A percentile compares a stretch with the other conserved stretches of the same genome.
phyloP scores from a whole-genome alignment of 176 grass and related monocot genomes.

The Elymus sibiricus region DNA sequence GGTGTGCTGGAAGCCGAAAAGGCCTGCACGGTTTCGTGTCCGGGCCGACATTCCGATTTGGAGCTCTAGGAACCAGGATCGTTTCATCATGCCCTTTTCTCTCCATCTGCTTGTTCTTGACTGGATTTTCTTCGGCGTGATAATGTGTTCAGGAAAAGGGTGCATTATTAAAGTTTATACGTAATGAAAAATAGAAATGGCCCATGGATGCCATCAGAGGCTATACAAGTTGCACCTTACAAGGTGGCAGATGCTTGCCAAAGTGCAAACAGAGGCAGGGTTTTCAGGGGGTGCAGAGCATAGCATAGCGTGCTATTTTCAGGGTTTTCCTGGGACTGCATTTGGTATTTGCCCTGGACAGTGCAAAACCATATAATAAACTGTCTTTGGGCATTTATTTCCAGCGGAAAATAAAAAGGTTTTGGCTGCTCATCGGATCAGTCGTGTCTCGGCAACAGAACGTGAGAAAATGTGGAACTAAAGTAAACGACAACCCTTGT shows the following conservation, averaged over 20 bases:
- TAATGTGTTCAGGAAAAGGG: not conserved
- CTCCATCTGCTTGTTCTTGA: not conserved
- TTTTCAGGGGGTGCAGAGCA: slow-evolving; percentile 9
- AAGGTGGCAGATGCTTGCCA: slow-evolving; percentile 27
- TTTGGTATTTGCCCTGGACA: too few relatives aligned
- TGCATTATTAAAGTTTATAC: not conserved
- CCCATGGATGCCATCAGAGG: slow-evolving; percentile 17
- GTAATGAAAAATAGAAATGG: not conserved
- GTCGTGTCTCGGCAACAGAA: not conserved
- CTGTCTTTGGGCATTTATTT: not conserved
- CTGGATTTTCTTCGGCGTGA: not conserved
- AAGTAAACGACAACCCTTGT: too few relatives aligned
- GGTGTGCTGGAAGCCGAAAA: slow-evolving; percentile 4
- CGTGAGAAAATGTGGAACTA: not conserved
- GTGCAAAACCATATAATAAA: not conserved
- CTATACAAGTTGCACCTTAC: slow-evolving; percentile 9
- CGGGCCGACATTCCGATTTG: slow-evolving; percentile 38
- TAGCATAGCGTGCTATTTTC: too few relatives aligned
- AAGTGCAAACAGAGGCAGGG: slow-evolving; percentile 13
- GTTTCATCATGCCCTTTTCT: not conserved
- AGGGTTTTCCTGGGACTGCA: too few relatives aligned
- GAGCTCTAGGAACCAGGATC: slow-evolving; percentile 14
- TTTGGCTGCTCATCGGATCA: not conserved
- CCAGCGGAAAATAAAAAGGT: too few relatives aligned
- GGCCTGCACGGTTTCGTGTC: slow-evolving; percentile 9